Percentiles rank a stretch among this genome's conserved stretches.
phyloP scores from a whole-genome alignment of 2,329 filamentous ascomycete species.

The Venturiaceae sp. region DNA sequence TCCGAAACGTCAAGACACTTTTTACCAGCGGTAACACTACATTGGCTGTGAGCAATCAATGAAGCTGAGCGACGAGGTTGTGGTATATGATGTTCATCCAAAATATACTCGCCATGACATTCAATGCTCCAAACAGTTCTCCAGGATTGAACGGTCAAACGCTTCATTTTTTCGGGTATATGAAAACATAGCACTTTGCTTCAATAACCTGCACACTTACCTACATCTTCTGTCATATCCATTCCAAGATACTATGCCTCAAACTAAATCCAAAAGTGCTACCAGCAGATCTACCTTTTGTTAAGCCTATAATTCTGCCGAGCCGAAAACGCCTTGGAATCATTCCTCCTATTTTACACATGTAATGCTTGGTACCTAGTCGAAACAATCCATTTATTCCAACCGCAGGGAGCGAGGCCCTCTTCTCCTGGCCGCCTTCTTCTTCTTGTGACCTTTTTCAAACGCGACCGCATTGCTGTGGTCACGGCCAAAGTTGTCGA shows the following conservation, averaged over 20 bases:
- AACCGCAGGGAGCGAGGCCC: conserved; percentile 63
- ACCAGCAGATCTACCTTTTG: neutral
- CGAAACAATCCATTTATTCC: conserved; percentile 44
- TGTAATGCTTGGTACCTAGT: neutral
- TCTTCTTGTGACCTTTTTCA: conserved; percentile 75
- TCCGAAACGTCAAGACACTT: no score
- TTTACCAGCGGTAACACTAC: no score
- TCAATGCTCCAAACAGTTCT: no score
- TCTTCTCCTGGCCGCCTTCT: conserved; percentile 62
- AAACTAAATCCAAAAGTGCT: neutral
- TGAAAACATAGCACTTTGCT: neutral
- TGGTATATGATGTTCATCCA: no score
- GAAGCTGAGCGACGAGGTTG: no score
- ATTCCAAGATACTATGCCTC: neutral
- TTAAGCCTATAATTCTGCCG: neutral
- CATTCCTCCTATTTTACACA: conserved; percentile 1
- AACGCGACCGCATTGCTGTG: conserved; percentile 63
- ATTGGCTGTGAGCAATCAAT: no score
- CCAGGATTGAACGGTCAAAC: no score
- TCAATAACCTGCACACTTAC: neutral
- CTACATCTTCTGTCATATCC: neutral
- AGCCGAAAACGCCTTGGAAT: neutral
- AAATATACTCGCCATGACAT: no score
- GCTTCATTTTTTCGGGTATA: neutral
- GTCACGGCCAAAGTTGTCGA: conserved; percentile 90